A percentile compares a stretch with the other conserved stretches of the same genome.
Evolutionary conservation across 176 grass and related monocot genomes (phyloP).

Genomic region (Avena atlantica): DNA sequence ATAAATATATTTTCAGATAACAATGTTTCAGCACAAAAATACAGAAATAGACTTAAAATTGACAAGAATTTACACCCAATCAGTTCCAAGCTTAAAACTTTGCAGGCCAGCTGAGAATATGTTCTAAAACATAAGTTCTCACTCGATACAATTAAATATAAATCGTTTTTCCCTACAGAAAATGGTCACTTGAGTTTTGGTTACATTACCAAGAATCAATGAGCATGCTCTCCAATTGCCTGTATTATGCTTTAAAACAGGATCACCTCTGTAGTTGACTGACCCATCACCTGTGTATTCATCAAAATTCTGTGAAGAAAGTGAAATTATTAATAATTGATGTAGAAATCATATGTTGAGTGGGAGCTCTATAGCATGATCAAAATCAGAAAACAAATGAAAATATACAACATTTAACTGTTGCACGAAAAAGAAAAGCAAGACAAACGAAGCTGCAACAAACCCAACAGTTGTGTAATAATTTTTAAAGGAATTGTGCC

Average conservation of each 20-base stretch:
- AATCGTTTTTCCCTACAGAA: constrained; percentile 5
- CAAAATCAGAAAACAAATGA: constrained; percentile 1
- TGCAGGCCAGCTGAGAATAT: constrained; percentile 8
- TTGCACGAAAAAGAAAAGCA: constrained; percentile 17
- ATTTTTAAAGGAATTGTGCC: not conserved
- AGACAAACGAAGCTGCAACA: not conserved
- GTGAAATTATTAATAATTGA: constrained; percentile 23
- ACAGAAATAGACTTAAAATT: not conserved
- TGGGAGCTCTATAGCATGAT: not conserved
- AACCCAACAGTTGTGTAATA: not conserved
- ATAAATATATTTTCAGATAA: not conserved
- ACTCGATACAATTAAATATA: not conserved
- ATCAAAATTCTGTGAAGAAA: constrained; percentile 51
- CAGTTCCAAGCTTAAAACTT: not conserved
- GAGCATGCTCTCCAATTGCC: constrained; percentile 96
- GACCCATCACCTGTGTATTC: constrained; percentile 81
- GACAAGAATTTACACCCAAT: not conserved
- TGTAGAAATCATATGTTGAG: not conserved
- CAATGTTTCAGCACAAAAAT: not conserved
- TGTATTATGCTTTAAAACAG: constrained; percentile 72
- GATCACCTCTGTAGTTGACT: constrained; percentile 68
- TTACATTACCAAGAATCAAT: constrained; percentile 78
- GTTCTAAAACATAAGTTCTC: not conserved
- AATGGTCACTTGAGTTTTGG: not conserved
- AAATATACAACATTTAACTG: constrained; percentile 4